A percentile compares a stretch with the other conserved stretches of the same genome.
phyloP scores from a whole-genome alignment of 495 filamentous ascomycete species.

The Jackrogersella multiformis region DNA sequence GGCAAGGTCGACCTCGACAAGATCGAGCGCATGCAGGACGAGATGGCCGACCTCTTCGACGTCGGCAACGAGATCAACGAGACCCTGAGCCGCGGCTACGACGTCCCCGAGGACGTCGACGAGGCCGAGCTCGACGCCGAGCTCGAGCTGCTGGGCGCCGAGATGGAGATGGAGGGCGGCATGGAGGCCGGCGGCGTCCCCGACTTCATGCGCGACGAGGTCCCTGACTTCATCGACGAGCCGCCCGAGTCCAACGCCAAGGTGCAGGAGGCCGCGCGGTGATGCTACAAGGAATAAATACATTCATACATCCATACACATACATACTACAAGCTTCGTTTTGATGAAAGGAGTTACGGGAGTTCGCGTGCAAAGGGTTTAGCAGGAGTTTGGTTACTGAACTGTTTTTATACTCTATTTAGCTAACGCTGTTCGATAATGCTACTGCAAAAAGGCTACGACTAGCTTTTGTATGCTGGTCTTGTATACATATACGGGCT shows the following conservation, averaged over 20 bases:
- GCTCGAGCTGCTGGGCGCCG: slow-evolving; percentile 90
- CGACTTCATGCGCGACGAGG: slow-evolving; percentile 88
- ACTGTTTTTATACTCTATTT: slow-evolving; percentile 30
- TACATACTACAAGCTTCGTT: neutral
- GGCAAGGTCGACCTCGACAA: slow-evolving; percentile 97
- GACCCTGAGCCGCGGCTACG: slow-evolving; percentile 90
- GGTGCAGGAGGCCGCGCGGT: slow-evolving; percentile 81
- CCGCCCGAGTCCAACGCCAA: slow-evolving; percentile 70
- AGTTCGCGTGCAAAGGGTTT: slow-evolving; percentile 19
- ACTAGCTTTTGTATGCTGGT: neutral
- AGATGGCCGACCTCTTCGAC: slow-evolving; percentile 98
- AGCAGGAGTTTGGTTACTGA: slow-evolving; percentile 2
- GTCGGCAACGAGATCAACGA: slow-evolving; percentile 99
- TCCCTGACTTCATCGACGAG: slow-evolving; percentile 90
- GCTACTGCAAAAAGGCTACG: neutral
- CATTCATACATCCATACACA: neutral
- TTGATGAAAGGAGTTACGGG: slow-evolving; percentile 21
- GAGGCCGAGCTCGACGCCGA: slow-evolving; percentile 98
- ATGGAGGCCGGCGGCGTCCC: slow-evolving; percentile 73
- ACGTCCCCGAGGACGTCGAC: slow-evolving; percentile 96
- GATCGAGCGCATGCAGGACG: slow-evolving; percentile 97
- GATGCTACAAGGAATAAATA: slow-evolving; percentile 37
- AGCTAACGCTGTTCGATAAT: neutral
- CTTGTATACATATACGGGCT: neutral
- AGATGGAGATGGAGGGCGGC: slow-evolving; percentile 77